A percentile compares a stretch with the other conserved stretches of the same genome.
These are phyloP conservation scores for Colletotrichum sublineola DNA, from an alignment of 2,329 filamentous ascomycete genomes.

Conservation along the genomic window DNA sequence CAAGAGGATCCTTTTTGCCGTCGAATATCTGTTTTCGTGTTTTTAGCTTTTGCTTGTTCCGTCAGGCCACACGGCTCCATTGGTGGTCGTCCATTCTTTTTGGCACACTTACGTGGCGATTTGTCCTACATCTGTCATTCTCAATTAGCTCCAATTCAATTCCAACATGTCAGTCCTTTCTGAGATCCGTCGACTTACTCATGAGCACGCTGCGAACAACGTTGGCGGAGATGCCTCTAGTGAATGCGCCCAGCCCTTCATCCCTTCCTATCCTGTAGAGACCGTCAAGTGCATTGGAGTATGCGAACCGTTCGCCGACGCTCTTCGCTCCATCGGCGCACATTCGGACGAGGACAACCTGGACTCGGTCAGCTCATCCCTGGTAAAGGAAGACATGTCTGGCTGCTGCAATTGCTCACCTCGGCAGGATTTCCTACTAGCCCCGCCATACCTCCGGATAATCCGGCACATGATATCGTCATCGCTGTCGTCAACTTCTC, in stretches of 20 bases:
- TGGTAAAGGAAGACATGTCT: background rate
- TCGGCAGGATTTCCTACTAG: constrained; percentile 62
- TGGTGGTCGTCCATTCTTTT: constrained; percentile 26
- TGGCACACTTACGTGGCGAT: constrained; percentile 56
- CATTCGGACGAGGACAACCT: constrained; percentile 60
- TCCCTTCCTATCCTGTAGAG: constrained; percentile 52
- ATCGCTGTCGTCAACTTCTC: constrained; percentile 49
- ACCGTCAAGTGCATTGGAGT: constrained; percentile 55
- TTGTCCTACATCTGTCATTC: constrained; percentile 56
- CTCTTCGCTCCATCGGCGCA: constrained; percentile 60
- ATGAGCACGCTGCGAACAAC: constrained; percentile 59
- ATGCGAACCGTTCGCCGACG: constrained; percentile 52
- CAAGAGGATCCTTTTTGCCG: constrained; percentile 52
- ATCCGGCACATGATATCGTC: constrained; percentile 56
- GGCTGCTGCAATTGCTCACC: constrained; percentile 38
- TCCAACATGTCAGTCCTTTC: constrained; percentile 2
- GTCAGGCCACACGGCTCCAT: background rate
- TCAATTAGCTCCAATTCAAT: constrained; percentile 38
- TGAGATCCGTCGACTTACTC: constrained; percentile 50
- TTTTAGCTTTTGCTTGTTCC: background rate
- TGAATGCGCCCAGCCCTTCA: constrained; percentile 56
- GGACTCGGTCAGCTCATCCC: background rate
- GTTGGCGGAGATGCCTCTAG: constrained; percentile 56
- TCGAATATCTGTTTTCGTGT: constrained; percentile 49
- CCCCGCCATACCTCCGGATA: constrained; percentile 58